Percentiles rank a stretch among this genome's conserved stretches.
phyloP scores from a whole-genome alignment of 495 filamentous ascomycete species.

The Penicillium samsonianum region DNA sequence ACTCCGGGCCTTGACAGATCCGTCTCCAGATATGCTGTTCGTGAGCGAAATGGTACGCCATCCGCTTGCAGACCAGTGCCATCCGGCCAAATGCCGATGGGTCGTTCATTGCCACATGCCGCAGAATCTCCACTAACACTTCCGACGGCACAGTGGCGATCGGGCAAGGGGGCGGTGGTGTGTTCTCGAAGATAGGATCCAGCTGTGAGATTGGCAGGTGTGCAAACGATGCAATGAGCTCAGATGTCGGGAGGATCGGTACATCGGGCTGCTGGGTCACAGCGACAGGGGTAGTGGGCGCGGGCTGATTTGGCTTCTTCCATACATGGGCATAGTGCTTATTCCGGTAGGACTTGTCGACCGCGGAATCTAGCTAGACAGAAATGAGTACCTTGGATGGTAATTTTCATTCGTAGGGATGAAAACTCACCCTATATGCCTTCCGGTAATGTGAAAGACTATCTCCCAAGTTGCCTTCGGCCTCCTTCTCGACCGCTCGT shows the following conservation, averaged over 20 bases:
- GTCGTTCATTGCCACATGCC: constrained; percentile 71
- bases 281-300: constrained; percentile 54
- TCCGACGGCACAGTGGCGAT: constrained; percentile 79
- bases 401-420: constrained; percentile 12
- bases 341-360: constrained; percentile 82
- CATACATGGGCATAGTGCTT: constrained; percentile 77
- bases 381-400: constrained; percentile 20
- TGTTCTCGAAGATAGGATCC: constrained; percentile 60
- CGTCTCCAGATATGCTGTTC: constrained; percentile 91
- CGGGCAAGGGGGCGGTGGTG: constrained; percentile 71
- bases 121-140: constrained; percentile 73
- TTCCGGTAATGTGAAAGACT: constrained; percentile 87
- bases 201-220: constrained; percentile 61
- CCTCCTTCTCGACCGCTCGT: constrained; percentile 84
- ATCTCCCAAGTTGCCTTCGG: constrained; percentile 81
- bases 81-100: constrained; percentile 77
- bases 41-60: constrained; percentile 80
- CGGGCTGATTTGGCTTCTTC: constrained; percentile 57
- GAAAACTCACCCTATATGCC: constrained; percentile 69
- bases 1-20: constrained; percentile 65
- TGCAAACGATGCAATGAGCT: constrained; percentile 77
- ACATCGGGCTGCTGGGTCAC: constrained; percentile 51
- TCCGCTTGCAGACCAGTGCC: constrained; percentile 77
- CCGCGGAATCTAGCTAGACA: constrained; percentile 71
- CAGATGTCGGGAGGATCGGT: constrained; percentile 55